Conservation (phyloP, 352 stramenopile genomes). For the Phytophthora citricola region DNA sequence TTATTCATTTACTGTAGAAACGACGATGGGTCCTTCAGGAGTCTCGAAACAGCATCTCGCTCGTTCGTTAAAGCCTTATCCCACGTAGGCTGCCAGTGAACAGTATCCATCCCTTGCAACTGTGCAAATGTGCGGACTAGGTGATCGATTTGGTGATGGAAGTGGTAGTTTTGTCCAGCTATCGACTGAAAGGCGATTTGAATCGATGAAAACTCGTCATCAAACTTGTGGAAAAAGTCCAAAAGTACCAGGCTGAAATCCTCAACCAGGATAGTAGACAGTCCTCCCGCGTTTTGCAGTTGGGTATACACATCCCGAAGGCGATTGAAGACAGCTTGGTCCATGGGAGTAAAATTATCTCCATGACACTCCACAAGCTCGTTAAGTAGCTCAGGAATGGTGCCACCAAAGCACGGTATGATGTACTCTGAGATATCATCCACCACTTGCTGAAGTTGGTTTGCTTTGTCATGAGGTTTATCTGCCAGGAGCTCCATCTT, state of each 20-base stretch:
- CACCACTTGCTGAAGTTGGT: background rate
- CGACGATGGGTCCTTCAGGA: constrained; percentile 23
- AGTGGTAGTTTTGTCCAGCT: constrained; percentile 30
- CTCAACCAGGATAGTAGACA: constrained; percentile 24
- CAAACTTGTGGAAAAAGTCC: constrained; percentile 19
- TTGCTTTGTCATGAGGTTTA: background rate
- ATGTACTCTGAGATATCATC: constrained; percentile 20
- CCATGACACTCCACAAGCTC: constrained; percentile 3
- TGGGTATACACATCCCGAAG: constrained; percentile 24
- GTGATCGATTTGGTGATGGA: constrained; percentile 30
- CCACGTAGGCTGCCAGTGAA: constrained; percentile 41
- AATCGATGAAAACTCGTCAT: background rate
- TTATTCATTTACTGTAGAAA: constrained; percentile 18
- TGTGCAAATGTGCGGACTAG: constrained; percentile 21
- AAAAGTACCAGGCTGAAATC: constrained; percentile 29
- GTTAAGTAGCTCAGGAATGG: constrained; percentile 14
- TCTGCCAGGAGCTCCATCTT: constrained; percentile 27
- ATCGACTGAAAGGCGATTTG: constrained; percentile 31
- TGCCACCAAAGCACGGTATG: constrained; percentile 6
- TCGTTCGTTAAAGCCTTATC: constrained; percentile 24
- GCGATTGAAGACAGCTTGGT: constrained; percentile 24
- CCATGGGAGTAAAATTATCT: constrained; percentile 12
- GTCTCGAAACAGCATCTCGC: constrained; percentile 19
- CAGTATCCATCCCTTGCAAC: constrained; percentile 14
- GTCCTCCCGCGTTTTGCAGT: constrained; percentile 12